These are phyloP conservation scores for Theileria luwenshuni DNA, from an alignment of 169 alveolate genomes.

Conservation along the genomic window DNA sequence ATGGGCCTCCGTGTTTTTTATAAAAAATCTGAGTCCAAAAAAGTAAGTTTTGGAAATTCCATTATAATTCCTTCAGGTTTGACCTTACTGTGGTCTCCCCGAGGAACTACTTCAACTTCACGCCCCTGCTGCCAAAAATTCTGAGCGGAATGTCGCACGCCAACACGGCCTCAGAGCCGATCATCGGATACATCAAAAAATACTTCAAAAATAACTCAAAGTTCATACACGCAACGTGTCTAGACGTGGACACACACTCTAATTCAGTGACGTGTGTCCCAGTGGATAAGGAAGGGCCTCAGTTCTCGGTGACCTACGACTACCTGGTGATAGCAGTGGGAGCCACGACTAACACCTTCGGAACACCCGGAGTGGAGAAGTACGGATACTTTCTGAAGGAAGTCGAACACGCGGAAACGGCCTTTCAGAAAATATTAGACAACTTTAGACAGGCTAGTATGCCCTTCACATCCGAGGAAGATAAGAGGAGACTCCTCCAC, in stretches of 20 bases:
- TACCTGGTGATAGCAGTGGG: conserved; percentile 75
- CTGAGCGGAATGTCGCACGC: conserved; percentile 66
- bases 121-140: conserved; percentile 77
- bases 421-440: conserved; percentile 52
- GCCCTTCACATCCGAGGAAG: conserved; percentile 47
- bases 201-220: conserved; percentile 23
- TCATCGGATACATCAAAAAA: conserved; percentile 46
- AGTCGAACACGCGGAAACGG: conserved; percentile 68
- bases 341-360: conserved; percentile 74
- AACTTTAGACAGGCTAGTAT: conserved; percentile 62
- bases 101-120: conserved; percentile 76
- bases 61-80: conserved; percentile 39
- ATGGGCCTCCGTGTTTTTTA: conserved; percentile 74
- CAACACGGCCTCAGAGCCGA: conserved; percentile 68
- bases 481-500: conserved; percentile 56
- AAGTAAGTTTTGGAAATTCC: conserved; percentile 14
- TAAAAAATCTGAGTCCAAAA: conserved; percentile 61
- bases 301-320: conserved; percentile 60
- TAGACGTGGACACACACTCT: conserved; percentile 53
- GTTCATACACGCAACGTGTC: conserved; percentile 53
- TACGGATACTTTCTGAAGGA: conserved; percentile 77
- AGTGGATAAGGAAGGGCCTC: conserved; percentile 28
- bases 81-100: conserved; percentile 76
- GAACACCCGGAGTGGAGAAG: conserved; percentile 74
- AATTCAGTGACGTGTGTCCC: conserved; percentile 56